Evolutionary conservation across 1,139 yeast species (phyloP), one percentile per base, ranked within the genome.

Genomic region (Debaryomyces coudertii): DNA sequence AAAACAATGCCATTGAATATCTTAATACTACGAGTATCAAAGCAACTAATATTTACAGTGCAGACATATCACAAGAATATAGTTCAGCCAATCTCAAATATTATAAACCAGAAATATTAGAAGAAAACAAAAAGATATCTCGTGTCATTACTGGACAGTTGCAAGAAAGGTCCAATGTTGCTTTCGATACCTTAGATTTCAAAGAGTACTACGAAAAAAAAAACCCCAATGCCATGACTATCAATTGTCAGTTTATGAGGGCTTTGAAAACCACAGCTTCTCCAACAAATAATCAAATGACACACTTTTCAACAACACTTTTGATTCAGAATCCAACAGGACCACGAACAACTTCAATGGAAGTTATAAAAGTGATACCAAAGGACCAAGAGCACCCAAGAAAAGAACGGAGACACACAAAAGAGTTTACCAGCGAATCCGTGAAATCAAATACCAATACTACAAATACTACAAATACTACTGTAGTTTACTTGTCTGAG

Each of bases 181-280:
- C 18, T 7, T 18, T 33, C 5, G 12, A 27, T 18, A 47, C 48
- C 7, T 31, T 49, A 11, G 41, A 48, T 42, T 50, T 51, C 31
- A 42, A 38, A 23, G 28, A 48, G 16, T 40, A 43, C 40, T 50
- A 50, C 41, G 43, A 48, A 28, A 36, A 38, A 16, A 37, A 43
- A 36, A 30, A 35, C 6, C 53, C 54, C 11, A 40, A 34, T 28
- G 55, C 55, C n/a, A 49, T 52, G 54, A 49, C 55, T 6, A 36
- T 51, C 7, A 46, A 52, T 37, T 47, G 52, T 36, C 42, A 34
- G 12, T 40, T 51, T 9, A 44, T 51, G 45, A 27, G 40, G 9
- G 42, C 45, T 4, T 36, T 50, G 23, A 47, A 49, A 14, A 24
- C 31, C 18, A 45, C 45, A 23, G 41, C 14, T 6, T 12, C 42